Base-by-base conservation (phyloP, 2,329 filamentous ascomycete species). In the Neonectria coccinea region DNA sequence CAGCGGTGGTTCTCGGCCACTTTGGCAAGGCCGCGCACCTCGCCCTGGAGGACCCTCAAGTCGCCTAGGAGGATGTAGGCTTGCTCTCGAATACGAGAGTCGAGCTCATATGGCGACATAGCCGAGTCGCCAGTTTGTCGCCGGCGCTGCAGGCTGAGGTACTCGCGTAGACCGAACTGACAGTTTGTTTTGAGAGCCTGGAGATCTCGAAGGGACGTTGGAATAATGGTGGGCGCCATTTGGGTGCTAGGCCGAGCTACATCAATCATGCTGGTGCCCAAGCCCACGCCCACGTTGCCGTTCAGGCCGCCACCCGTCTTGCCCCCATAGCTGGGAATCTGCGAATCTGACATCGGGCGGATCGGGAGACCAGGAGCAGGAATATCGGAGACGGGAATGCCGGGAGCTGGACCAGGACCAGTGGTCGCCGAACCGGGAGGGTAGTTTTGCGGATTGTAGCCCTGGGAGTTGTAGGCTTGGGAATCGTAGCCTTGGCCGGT, bases 1-100 rank as follows among this genome's bases (percentile, higher is more conserved):
- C 85, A 87, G 39, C 86, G 80, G 48, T 83, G 80, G 36, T 78
- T 77, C 73, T 87, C 83, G 1, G 81, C 82, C 11, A 73, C 75
- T 67, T 79, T 82, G 36, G 79, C 78, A 47, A 86, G 69, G 3
- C 75, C 75, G 5, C 79, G 75, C 3, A 88, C 79, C 65, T 84
- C 79, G 22, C 77, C 75, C 20, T 84, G 77, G 67, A 88, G 71
- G 1, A 70, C 74, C 44, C 77, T 79, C 65, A 88, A 69, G 56
- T 86, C 83, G 18, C 74, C 76, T 10, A 85, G 66, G n/a, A 83
- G 78, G 8, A 81, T 66, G 29, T 73, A 78, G 6, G 79, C 79
- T 71, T 86, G 83, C 6, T 70, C 67, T 7, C 81, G 77, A 50
- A 86, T 73, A 29, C 80, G 81, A 3, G 79, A 75, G 50, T 85